Base-by-base conservation (phyloP, 1,139 yeast genomes). In the Dujonia santamariae region DNA sequence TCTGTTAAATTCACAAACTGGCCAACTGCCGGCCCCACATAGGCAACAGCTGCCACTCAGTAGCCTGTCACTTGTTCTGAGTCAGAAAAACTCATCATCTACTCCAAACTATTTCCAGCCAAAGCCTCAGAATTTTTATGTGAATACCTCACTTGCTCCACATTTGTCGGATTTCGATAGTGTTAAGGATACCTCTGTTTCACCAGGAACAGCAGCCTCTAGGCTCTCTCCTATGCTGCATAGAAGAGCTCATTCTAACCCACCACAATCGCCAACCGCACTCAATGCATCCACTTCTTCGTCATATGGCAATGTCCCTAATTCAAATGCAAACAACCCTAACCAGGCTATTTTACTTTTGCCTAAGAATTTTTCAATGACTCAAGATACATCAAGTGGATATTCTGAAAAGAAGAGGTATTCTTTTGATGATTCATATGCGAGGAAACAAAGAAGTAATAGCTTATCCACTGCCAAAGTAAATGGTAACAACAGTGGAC, bases 341-440 rank as follows among this genome's bases (percentile, higher is more conserved):
- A 44, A 22, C 37, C 67, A 61, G 38, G 74, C 75, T 7, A 68
- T 70, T 7, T 54, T 70, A 33, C 53, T 70, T 25, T 51, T 70
- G 26, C 76, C 76, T 1, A 70, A 65, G 46, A 70, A 70, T 43
- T 70, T 68, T 40, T 61, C 74, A 3, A 48, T 65, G 13, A 53
- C 62, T 1, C 46, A 51, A 2, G 53, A 51, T 3, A 36, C 42
- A 16, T 32, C 48, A 5, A 32, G 28, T 9, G 12, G 25, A 26
- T 15, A n/a, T 34, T 11, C 8, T 12, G 34, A 38, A 14, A 38
- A 39, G 35, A 64, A 65, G 39, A 46, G 65, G 24, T 38, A 51
- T 8, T 54, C 67, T 4, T 38, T 59, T 19, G 70, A 63, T 37
- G 67, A 61, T 27, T 46, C 46, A 24, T 37, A 51, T 12, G 51